phyloP scores from a whole-genome alignment of 148 eudicot genomes.

The Rhododendron mucronatum region DNA sequence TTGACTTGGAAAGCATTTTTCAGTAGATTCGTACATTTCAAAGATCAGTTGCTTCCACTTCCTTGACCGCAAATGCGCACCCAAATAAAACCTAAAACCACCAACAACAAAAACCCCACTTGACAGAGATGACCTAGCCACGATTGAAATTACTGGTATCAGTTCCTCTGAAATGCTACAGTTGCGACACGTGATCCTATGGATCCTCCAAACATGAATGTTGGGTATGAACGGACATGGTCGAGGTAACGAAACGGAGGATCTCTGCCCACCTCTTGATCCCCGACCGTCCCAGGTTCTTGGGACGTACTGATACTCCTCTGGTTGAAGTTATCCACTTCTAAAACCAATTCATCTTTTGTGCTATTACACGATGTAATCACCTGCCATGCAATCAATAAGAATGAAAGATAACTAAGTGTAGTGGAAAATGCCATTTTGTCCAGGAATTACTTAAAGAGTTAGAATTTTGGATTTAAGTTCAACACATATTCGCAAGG shows the following conservation, averaged over 20 bases:
- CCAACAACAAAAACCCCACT: conserved; percentile 4
- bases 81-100: neutral
- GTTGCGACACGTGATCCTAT: conserved; percentile 91
- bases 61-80: neutral
- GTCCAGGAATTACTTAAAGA: neutral
- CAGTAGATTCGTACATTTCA: neutral
- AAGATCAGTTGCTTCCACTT: conserved; percentile 2
- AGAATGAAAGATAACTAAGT: neutral
- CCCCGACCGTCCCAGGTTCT: conserved; percentile 28
- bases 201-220: conserved; percentile 95
- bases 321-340: conserved; percentile 70
- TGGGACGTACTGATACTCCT: conserved; percentile 36
- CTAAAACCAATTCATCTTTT: conserved; percentile 88
- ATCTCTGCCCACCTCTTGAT: conserved; percentile 31
- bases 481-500: neutral
- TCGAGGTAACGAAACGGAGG: conserved; percentile 66
- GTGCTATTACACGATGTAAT: conserved; percentile 93
- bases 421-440: neutral
- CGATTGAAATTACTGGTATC: conserved; percentile 1
- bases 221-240: conserved; percentile 82
- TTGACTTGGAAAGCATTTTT: conserved; percentile 3
- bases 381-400: conserved; percentile 40
- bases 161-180: conserved; percentile 78
- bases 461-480: neutral
- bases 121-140: neutral